Percentiles rank a stretch among this genome's conserved stretches.
These are phyloP conservation scores for Blastobotrys peoriensis DNA, from an alignment of 805 yeast species.

Conservation along the genomic window DNA sequence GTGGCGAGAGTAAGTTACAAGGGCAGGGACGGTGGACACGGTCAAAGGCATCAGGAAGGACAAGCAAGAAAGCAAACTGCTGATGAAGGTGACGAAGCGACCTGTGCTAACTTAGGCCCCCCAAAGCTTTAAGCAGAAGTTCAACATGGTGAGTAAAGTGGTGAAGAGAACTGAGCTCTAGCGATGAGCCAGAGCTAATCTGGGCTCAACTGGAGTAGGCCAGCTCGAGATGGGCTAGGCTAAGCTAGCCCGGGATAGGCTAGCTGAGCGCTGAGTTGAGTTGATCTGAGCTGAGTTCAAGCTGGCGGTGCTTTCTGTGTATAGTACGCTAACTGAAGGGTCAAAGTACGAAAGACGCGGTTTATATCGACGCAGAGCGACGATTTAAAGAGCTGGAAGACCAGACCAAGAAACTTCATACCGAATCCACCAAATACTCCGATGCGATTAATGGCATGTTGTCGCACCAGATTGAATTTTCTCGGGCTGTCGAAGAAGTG, in stretches of 20 bases:
- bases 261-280: too few species aligned
- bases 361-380: slow-evolving; percentile 92
- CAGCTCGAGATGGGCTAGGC: too few species aligned
- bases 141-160: slow-evolving; percentile 62
- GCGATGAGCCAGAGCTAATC: too few species aligned
- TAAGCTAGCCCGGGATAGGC: too few species aligned
- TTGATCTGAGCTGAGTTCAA: too few species aligned
- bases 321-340: too few species aligned
- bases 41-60: neutral
- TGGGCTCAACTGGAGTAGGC: too few species aligned
- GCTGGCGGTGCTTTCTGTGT: too few species aligned
- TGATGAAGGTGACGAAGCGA: too few species aligned
- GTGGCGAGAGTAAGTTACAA: slow-evolving; percentile 46
- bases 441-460: slow-evolving; percentile 91
- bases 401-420: slow-evolving; percentile 83
- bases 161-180: too few species aligned
- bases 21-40: neutral
- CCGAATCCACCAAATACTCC: slow-evolving; percentile 85
- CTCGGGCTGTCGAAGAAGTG: slow-evolving; percentile 92
- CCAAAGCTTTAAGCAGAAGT: slow-evolving; percentile 80
- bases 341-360: slow-evolving; percentile 64
- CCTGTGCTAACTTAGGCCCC: slow-evolving; percentile 52
- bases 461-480: slow-evolving; percentile 87
- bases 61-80: slow-evolving; percentile 9
- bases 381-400: slow-evolving; percentile 87